Percentiles rank a stretch among this genome's conserved stretches.
Conservation (phyloP, 768 basidiomycete species). For the Kondoa subrosea region DNA sequence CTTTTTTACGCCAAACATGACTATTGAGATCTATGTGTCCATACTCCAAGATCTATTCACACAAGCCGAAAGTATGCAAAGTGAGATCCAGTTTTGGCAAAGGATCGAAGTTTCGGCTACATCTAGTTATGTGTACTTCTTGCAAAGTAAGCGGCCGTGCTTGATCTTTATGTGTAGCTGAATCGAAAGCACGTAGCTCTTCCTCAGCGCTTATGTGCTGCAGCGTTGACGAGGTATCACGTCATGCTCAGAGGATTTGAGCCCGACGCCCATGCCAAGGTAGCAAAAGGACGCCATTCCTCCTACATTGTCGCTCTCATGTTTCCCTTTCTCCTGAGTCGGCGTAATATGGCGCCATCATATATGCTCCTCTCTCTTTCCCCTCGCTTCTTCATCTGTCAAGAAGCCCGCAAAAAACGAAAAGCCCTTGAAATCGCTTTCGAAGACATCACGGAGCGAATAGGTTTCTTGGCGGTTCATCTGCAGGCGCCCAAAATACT, state of each 20-base stretch:
- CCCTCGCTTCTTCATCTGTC: conserved; percentile 48
- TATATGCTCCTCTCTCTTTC: conserved; percentile 31
- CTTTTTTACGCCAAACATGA: background rate
- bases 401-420: conserved; percentile 52
- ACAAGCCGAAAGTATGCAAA: background rate
- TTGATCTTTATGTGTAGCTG: background rate
- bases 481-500: conserved; percentile 33
- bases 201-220: background rate
- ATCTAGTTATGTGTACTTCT: background rate
- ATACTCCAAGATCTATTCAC: background rate
- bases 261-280: background rate
- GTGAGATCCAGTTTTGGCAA: background rate
- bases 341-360: background rate
- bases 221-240: background rate
- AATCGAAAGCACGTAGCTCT: background rate
- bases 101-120: background rate
- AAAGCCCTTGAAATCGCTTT: conserved; percentile 38
- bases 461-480: conserved; percentile 48
- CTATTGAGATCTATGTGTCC: background rate
- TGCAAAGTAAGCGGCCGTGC: background rate
- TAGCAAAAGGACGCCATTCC: no score
- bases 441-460: conserved; percentile 38
- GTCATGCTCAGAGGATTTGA: background rate
- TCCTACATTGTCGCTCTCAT: background rate
- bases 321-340: background rate